Conservation (phyloP, 208 protist genomes). For the Crithidia fasciculata region DNA sequence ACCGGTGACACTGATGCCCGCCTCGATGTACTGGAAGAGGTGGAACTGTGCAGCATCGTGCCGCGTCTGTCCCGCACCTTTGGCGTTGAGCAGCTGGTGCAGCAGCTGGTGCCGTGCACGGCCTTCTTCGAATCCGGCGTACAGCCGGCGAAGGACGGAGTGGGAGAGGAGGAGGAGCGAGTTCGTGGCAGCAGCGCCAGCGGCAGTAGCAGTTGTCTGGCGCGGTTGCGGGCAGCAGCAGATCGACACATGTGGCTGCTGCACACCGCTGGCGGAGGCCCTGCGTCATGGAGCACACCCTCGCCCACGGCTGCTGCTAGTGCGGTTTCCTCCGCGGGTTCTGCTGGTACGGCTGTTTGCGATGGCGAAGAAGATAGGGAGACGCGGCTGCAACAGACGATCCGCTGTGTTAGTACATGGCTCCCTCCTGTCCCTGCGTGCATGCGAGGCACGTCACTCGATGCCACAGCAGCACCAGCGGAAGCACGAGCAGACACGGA, state of each 20-base stretch:
- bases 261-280: background rate
- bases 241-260: slow-evolving; percentile 1
- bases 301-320: too few species aligned
- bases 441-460: slow-evolving; percentile 16
- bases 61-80: slow-evolving; percentile 68
- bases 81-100: slow-evolving; percentile 49
- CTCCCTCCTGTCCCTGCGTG: slow-evolving; percentile 12
- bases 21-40: slow-evolving; percentile 64
- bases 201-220: background rate
- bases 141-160: background rate
- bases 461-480: background rate
- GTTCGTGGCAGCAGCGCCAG: background rate
- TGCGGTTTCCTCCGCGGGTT: too few species aligned
- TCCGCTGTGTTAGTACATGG: background rate
- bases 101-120: slow-evolving; percentile 71
- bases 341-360: background rate
- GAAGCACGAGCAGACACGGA: too few species aligned
- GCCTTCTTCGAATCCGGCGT: background rate
- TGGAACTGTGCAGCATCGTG: slow-evolving; percentile 65
- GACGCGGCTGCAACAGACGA: background rate
- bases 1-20: slow-evolving; percentile 35
- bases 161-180: background rate
- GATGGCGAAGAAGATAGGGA: background rate
- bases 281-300: too few species aligned
- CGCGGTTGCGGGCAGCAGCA: background rate